Conservation (phyloP, 2,329 filamentous ascomycete genomes). For the Ceratocystis destructans region DNA sequence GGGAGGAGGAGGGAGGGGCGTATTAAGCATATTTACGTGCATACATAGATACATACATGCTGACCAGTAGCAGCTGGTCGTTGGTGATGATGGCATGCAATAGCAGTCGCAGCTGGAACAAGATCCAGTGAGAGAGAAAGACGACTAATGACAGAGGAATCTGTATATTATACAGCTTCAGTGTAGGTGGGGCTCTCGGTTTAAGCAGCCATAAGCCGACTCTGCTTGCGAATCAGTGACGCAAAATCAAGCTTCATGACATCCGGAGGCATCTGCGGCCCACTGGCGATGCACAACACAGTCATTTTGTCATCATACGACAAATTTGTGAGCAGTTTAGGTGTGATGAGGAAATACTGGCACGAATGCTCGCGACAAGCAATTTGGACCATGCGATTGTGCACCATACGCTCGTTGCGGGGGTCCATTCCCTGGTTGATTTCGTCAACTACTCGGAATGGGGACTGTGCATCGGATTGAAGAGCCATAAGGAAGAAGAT, state of each 20-base stretch:
- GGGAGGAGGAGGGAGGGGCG: not conserved
- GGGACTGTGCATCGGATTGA: conserved; percentile 81
- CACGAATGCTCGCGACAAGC: conserved; percentile 70
- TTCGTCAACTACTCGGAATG: conserved; percentile 96
- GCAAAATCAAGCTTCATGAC: conserved; percentile 38
- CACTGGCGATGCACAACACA: conserved; percentile 84
- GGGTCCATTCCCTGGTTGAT: conserved; percentile 99
- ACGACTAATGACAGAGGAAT: not conserved
- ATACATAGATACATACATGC: not conserved
- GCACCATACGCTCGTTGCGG: conserved; percentile 93
- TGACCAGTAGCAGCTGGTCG: not conserved
- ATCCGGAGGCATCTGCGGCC: conserved; percentile 53
- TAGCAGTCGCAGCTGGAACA: not conserved
- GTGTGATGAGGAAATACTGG: conserved; percentile 94
- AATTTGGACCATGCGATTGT: conserved; percentile 96
- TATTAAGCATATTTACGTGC: not conserved
- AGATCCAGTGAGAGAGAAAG: not conserved
- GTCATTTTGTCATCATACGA: conserved; percentile 85
- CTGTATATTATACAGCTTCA: not conserved
- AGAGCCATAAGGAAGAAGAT: conserved; percentile 99
- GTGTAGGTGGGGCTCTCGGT: not conserved
- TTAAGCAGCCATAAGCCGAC: conserved; percentile 27
- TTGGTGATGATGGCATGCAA: not conserved
- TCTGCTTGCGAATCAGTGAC: conserved; percentile 33
- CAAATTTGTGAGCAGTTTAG: conserved; percentile 76